Percentiles rank a stretch among this genome's conserved stretches.
These are phyloP conservation scores for Sporopachydermia lactativora DNA, from an alignment of 805 yeast species.

Conservation along the genomic window DNA sequence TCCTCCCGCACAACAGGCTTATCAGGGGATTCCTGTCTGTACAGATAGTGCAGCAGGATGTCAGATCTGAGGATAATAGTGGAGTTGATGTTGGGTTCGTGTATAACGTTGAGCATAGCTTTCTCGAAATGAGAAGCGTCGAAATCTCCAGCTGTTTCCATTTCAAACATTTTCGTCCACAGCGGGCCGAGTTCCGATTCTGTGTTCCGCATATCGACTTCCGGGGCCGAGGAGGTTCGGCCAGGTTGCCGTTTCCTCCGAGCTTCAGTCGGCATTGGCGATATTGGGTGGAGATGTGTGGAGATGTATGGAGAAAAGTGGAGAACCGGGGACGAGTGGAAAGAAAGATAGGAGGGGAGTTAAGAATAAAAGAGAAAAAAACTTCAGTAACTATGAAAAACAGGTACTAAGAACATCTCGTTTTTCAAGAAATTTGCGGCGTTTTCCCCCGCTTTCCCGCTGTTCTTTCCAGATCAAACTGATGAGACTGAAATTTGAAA, in stretches of 20 bases:
- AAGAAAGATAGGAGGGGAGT: too few species aligned
- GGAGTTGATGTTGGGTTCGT: slow-evolving; percentile 83
- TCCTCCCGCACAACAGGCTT: slow-evolving; percentile 4
- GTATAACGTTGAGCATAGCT: slow-evolving; percentile 69
- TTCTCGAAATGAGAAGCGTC: slow-evolving; percentile 42
- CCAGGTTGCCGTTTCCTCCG: too few species aligned
- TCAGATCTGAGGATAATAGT: slow-evolving; percentile 86
- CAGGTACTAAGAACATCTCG: neutral
- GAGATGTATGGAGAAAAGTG: too few species aligned
- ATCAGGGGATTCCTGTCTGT: slow-evolving; percentile 2
- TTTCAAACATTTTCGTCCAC: slow-evolving; percentile 51
- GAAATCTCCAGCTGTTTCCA: slow-evolving; percentile 34
- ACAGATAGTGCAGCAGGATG: slow-evolving; percentile 27
- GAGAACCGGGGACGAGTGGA: too few species aligned
- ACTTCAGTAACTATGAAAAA: too few species aligned
- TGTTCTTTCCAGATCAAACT: too few species aligned
- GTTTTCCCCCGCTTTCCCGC: too few species aligned
- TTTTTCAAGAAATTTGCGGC: neutral
- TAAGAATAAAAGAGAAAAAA: too few species aligned
- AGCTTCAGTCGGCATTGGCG: too few species aligned
- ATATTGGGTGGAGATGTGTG: too few species aligned
- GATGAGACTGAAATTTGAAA: too few species aligned
- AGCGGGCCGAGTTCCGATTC: slow-evolving; percentile 37
- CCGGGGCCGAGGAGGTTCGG: neutral
- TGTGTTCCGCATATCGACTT: slow-evolving; percentile 22